Evolutionary conservation across 116 monocot species (phyloP).

Genomic region (Posidonia oceanica): DNA sequence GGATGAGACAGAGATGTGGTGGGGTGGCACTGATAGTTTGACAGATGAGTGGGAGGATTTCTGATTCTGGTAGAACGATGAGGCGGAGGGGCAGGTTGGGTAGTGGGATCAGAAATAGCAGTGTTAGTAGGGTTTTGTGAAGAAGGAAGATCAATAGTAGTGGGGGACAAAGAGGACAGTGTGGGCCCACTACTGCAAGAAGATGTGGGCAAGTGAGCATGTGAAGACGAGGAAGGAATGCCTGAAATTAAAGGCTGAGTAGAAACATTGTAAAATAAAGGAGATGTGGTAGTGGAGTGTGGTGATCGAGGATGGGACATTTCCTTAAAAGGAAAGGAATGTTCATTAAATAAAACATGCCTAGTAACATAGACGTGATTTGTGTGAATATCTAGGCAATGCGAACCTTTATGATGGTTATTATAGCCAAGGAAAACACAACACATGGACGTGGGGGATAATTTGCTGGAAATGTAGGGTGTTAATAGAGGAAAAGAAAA

Average conservation of each 20-base stretch:
- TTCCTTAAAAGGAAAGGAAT: background rate
- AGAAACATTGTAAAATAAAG: background rate
- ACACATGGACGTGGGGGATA: too few relatives aligned
- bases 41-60: background rate
- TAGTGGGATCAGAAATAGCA: too few relatives aligned
- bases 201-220: too few relatives aligned
- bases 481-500: too few relatives aligned
- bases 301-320: background rate
- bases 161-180: too few relatives aligned
- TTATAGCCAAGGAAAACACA: background rate
- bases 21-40: background rate
- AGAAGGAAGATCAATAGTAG: too few relatives aligned
- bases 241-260: background rate
- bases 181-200: too few relatives aligned
- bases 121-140: too few relatives aligned
- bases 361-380: background rate
- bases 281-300: background rate
- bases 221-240: too few relatives aligned
- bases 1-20: background rate
- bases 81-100: background rate
- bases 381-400: background rate
- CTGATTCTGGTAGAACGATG: background rate
- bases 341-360: conserved; percentile 5
- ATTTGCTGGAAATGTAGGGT: too few relatives aligned
- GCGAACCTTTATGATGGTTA: background rate